phyloP scores from a whole-genome alignment of 768 basidiomycete genomes.

The Lentinula raphanica region DNA sequence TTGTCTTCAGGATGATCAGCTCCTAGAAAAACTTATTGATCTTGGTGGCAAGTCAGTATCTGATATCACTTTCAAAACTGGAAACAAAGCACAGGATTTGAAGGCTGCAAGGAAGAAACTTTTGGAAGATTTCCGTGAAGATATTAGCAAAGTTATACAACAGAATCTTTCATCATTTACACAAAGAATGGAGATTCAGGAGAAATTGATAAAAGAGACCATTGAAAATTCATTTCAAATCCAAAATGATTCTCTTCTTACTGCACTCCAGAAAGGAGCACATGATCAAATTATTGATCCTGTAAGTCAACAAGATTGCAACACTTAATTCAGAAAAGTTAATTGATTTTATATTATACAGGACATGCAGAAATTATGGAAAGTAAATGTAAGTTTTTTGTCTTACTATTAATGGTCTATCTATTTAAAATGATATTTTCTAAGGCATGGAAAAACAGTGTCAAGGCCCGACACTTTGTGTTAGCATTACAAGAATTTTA shows the following conservation, averaged over 20 bases:
- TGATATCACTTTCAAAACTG: not conserved
- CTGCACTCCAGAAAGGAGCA: constrained; percentile 25
- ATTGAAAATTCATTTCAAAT: constrained; percentile 17
- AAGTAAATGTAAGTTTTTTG: constrained; percentile 28
- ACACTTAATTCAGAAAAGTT: no score
- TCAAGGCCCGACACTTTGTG: constrained; percentile 32
- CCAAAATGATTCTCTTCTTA: constrained; percentile 28
- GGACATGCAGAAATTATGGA: constrained; percentile 33
- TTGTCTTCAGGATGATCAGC: constrained; percentile 18
- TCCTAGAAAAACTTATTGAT: constrained; percentile 11
- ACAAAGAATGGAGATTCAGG: constrained; percentile 29
- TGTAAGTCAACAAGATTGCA: constrained; percentile 11
- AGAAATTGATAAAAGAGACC: constrained; percentile 17
- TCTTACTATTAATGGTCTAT: no score
- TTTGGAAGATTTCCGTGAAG: constrained; percentile 19
- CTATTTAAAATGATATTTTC: not conserved
- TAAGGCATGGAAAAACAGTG: constrained; percentile 33
- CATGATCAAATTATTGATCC: constrained; percentile 30
- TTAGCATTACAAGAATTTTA: constrained; percentile 31
- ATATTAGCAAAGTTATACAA: constrained; percentile 20
- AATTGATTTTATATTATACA: constrained; percentile 7
- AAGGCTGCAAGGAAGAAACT: constrained; percentile 12
- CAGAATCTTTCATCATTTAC: constrained; percentile 27
- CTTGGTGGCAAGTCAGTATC: constrained; percentile 9
- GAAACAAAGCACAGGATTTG: constrained; percentile 8